Evolutionary conservation across 805 yeast species (phyloP), one percentile per base, ranked within the genome.

Genomic region (Zygosaccharomyces lentus): DNA sequence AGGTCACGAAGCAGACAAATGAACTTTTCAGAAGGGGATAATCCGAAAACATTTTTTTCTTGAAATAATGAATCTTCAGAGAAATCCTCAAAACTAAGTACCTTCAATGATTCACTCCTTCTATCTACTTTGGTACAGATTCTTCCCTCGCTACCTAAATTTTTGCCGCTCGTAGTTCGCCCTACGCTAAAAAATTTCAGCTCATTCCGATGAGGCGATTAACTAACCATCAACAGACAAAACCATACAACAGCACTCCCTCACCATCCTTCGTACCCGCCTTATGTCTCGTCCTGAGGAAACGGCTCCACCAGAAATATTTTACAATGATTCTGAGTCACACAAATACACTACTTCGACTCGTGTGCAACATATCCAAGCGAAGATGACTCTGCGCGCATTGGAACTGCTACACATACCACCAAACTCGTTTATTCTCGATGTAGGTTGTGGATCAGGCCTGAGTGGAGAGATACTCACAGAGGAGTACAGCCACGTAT

Each of bases 351-450:
- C 98, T 0, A 75, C 84, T 2, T 87, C 96, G 4, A 85, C 96
- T 4, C 93, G 99, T 75, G 96, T 93, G 41, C 99, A 93, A 70
- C 96, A 90, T 63, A 93, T 93, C 59, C 99, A 93, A 68, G 98
- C 98, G 2, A 86, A 87, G 64, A 93, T 93, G 99, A 89, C 99
- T 0, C 74, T 91, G 36, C 75, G 99, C 57, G 96, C 98, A 0
- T 71, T 93, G 38, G 99, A 93, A 57, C 72, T 93, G 30, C 70
- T 93, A 46, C 87, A 89, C 63, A 68, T 93, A 32, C 84, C 85
- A 1, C 71, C 69, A 25, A 74, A 68, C 30, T 84, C 87, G 55
- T 82, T 82, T 57, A 64, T 93, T 9, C 76, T 93, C 15, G 99
- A 93, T 74, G 76, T 93, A 29, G 99, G 99, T 12, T 93, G 98